Base-by-base conservation (phyloP, 2,329 filamentous ascomycete species). In the Exserohilum rostratum region DNA sequence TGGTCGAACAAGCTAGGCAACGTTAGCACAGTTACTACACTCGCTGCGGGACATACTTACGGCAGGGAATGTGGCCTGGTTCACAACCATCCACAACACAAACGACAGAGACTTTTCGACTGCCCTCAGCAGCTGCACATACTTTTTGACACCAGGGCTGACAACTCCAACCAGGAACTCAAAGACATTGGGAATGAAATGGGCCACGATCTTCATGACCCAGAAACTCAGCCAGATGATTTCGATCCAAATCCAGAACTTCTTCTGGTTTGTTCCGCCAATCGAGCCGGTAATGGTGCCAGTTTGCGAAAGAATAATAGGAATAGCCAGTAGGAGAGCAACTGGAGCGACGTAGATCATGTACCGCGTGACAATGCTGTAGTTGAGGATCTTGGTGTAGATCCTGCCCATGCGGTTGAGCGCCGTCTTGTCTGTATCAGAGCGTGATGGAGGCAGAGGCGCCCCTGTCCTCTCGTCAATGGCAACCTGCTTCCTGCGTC, bases 161-260 rank as follows among this genome's bases (percentile, higher is more conserved):
- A 88, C 84, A 34, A 87, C 83, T 18, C 86, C 86, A 52, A 82
- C 82, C 10, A 87, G 71, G 50, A 85, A 81, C 59, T 87, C 83
- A 69, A 88, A 88, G 30, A 87, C 56, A 44, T 75, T 80, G 1
- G 86, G 86, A 42, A 88, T 67, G 61, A 83, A 81, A 62, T 84
- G 82, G 6, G 83, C 83, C 22, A 85, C 71, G 44, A 87, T 75
- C 70, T 88, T 88, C 60, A 82, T 83, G 12, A 78, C 78, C 86
- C 86, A 88, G 55, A 88, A 75, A 65, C 82, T 83, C 33, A 85
- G 74, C 86, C 86, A 88, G 48, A 87, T 78, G 42, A 87, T 80
- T 69, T 87, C 85, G 33, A 88, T 76, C 86, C 86, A 88, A 15
- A 81, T 80, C 74, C 87, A 88, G 73, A 88, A 85, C 79, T 82